Evolutionary conservation across 768 basidiomycete species (phyloP).

Genomic region (Mycena leptocephala): DNA sequence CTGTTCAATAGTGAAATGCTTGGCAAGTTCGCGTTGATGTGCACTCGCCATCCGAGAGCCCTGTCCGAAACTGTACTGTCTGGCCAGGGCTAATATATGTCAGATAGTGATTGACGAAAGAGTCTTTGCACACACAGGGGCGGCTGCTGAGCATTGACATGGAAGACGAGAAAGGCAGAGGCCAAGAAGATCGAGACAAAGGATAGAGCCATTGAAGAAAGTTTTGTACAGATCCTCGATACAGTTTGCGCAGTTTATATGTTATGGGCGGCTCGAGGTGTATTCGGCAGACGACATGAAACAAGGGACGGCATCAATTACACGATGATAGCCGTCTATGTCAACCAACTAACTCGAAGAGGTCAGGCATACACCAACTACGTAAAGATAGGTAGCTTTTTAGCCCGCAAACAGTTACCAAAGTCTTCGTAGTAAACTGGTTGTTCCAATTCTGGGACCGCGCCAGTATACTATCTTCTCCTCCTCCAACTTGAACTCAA

Average conservation of each 20-base stretch:
- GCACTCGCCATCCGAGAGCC: slow-evolving; percentile 19
- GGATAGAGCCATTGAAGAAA: slow-evolving; percentile 8
- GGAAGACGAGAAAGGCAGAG: slow-evolving; percentile 9
- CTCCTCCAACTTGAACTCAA: neutral
- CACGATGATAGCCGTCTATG: slow-evolving; percentile 7
- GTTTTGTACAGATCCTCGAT: slow-evolving; percentile 4
- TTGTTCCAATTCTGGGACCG: slow-evolving; percentile 2
- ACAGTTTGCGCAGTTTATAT: slow-evolving; percentile 15
- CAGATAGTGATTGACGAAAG: neutral
- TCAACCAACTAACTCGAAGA: neutral
- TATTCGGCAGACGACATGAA: slow-evolving; percentile 9
- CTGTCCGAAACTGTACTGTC: slow-evolving; percentile 27
- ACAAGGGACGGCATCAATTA: slow-evolving; percentile 17
- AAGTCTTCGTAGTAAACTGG: neutral
- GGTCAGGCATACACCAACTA: neutral
- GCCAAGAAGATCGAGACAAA: slow-evolving; percentile 10
- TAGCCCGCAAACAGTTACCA: neutral
- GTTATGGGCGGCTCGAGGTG: slow-evolving; percentile 1
- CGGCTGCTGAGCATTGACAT: slow-evolving; percentile 23
- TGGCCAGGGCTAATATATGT: slow-evolving; percentile 24
- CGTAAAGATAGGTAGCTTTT: neutral
- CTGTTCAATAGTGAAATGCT: slow-evolving; percentile 14
- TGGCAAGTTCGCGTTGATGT: slow-evolving; percentile 12
- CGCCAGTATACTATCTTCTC: neutral
- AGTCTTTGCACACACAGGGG: slow-evolving; percentile 15